These are phyloP conservation scores for Elaeagnus macrophylla DNA, from an alignment of 306 rosid genomes.

Conservation along the genomic window DNA sequence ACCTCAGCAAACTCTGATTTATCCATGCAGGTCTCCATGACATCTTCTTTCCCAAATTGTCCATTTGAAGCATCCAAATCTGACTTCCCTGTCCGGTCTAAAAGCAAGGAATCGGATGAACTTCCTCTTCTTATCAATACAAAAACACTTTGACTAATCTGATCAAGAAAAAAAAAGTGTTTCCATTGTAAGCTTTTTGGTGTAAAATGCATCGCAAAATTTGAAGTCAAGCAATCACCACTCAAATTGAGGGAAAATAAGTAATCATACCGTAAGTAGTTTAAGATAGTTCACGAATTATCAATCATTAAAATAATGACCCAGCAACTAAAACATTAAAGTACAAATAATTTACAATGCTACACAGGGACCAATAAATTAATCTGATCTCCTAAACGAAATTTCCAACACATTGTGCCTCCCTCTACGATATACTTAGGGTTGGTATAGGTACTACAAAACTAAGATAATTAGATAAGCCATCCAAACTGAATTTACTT, in stretches of 20 bases:
- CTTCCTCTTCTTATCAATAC: constrained; percentile 45
- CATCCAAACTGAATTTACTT: too few relatives aligned
- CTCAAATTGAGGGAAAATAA: not conserved
- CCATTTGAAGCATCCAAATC: constrained; percentile 21
- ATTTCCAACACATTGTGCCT: too few relatives aligned
- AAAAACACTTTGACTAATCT: constrained; percentile 83
- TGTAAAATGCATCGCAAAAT: not conserved
- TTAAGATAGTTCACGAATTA: not conserved
- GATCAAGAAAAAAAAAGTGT: constrained; percentile 20
- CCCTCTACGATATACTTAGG: too few relatives aligned
- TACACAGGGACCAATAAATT: too few relatives aligned
- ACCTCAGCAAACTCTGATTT: constrained; percentile 27
- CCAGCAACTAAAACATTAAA: too few relatives aligned
- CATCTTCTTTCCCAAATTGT: constrained; percentile 21
- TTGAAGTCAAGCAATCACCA: not conserved
- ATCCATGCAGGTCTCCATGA: constrained; percentile 7
- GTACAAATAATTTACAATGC: too few relatives aligned
- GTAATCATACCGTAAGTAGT: too few relatives aligned
- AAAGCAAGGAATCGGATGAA: constrained; percentile 31
- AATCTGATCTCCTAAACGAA: too few relatives aligned
- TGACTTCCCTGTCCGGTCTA: constrained; percentile 20
- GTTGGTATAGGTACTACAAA: too few relatives aligned
- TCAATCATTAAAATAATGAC: not conserved
- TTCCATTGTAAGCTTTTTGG: not conserved
- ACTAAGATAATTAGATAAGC: too few relatives aligned